These are phyloP conservation scores for Castanopsis chinensis DNA, from an alignment of 306 rosid species.

Conservation along the genomic window DNA sequence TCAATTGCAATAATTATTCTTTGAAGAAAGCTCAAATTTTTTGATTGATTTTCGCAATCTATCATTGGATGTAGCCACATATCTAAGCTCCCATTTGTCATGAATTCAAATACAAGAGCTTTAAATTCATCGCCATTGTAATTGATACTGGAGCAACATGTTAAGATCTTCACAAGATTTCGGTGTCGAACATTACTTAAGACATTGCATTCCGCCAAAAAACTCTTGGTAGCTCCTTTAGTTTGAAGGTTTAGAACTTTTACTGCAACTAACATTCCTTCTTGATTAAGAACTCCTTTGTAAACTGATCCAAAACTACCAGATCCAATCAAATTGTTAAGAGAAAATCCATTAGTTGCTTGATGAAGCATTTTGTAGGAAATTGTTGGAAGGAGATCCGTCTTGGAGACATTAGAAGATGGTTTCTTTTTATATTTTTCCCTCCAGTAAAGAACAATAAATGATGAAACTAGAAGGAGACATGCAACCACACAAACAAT, in stretches of 20 bases:
- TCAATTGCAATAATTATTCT: too few relatives aligned
- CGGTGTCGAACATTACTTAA: constrained; percentile 19
- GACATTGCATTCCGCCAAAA: constrained; percentile 21
- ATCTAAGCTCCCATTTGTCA: constrained; percentile 6
- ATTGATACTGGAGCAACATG: constrained; percentile 22
- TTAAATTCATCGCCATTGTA: constrained; percentile 2
- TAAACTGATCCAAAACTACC: constrained; percentile 29
- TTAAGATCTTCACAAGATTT: constrained; percentile 18
- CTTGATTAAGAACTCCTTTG: constrained; percentile 15
- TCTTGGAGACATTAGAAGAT: too few relatives aligned
- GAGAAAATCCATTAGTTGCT: not conserved
- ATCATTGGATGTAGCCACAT: too few relatives aligned
- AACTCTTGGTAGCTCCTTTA: constrained; percentile 15
- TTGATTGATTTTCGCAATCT: not conserved
- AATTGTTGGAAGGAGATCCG: too few relatives aligned
- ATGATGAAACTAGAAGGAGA: too few relatives aligned
- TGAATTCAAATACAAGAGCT: constrained; percentile 12
- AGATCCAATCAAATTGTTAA: constrained; percentile 21
- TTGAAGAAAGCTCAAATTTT: not conserved
- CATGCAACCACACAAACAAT: too few relatives aligned
- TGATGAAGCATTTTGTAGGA: too few relatives aligned
- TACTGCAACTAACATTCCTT: not conserved
- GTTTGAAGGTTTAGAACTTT: constrained; percentile 21
- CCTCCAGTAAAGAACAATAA: too few relatives aligned
- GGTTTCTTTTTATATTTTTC: too few relatives aligned